These are phyloP conservation scores for Hapsidospora chrysogenum DNA, from an alignment of 495 filamentous ascomycete species.

Conservation along the genomic window DNA sequence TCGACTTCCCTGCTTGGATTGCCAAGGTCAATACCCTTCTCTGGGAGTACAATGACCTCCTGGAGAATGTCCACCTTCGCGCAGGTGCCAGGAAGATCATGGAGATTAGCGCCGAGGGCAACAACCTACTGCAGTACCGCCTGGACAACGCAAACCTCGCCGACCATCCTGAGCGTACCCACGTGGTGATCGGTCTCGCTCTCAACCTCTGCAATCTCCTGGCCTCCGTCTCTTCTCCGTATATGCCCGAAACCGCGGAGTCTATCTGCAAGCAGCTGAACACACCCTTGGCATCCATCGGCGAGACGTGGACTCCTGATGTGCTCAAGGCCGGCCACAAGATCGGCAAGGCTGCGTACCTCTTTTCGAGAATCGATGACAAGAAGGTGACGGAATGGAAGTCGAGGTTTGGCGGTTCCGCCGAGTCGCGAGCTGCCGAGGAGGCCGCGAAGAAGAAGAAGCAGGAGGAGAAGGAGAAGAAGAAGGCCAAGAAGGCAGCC, in stretches of 20 bases:
- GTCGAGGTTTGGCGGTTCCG: slow-evolving; percentile 59
- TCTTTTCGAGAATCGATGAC: slow-evolving; percentile 72
- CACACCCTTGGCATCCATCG: slow-evolving; percentile 45
- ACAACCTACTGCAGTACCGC: slow-evolving; percentile 67
- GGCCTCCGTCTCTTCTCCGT: slow-evolving; percentile 59
- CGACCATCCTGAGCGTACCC: slow-evolving; percentile 53
- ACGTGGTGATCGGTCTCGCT: slow-evolving; percentile 64
- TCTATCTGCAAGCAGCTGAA: slow-evolving; percentile 63
- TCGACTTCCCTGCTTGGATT: slow-evolving; percentile 23
- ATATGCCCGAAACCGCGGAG: slow-evolving; percentile 65
- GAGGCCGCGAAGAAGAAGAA: slow-evolving; percentile 49
- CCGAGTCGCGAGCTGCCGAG: slow-evolving; percentile 34
- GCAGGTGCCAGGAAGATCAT: slow-evolving; percentile 55
- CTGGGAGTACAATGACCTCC: slow-evolving; percentile 50
- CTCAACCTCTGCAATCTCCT: slow-evolving; percentile 72
- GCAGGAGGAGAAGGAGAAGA: slow-evolving; percentile 27
- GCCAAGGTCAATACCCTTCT: slow-evolving; percentile 43
- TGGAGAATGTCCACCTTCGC: slow-evolving; percentile 62
- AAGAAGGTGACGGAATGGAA: slow-evolving; percentile 76
- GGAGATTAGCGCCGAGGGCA: slow-evolving; percentile 55
- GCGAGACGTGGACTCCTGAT: slow-evolving; percentile 47
- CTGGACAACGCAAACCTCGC: slow-evolving; percentile 68
- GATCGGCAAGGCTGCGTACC: slow-evolving; percentile 63
- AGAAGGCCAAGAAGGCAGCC: slow-evolving; percentile 31
- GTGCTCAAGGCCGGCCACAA: slow-evolving; percentile 55